Base-by-base conservation (phyloP, 129 eudicot species). In the Lactuca sativa region DNA sequence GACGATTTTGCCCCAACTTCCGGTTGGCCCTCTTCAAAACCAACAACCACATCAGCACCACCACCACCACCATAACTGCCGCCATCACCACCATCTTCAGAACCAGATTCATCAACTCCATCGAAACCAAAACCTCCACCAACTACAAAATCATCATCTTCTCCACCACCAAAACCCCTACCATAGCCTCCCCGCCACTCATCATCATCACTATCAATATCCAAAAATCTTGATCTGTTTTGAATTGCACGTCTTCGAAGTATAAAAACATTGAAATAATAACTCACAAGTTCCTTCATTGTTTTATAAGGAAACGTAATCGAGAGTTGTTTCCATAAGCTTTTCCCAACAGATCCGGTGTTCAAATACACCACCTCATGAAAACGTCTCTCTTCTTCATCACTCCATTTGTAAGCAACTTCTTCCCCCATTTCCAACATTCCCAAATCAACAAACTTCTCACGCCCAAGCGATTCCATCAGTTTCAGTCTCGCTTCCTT, bases 191-290 rank as follows among this genome's bases (percentile, higher is more conserved):
- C 81, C 31, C 70, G 74, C 84, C 88, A 82, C 70, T 88, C 95
- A 51, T 88, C 95, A 66, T 88, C 80, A 59, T 88, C 95, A 70
- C 95, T 88, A 66, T 88, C 95, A 44, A 82, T 73, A 13, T 80
- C 81, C 74, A 80, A 25, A 49, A 48, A 60, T 52, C 58, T 65
- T 37, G 78, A 80, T 36, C 95, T 62, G 38, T 88, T 88, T 55
- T 88, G 95, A 18, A 70, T 69, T 3, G 90, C 88, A 40, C 95
- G 80, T 40, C 78, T 88, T 65, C 82, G 65, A 0, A 88, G 86
- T 54, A 88, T 84, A 38, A 88, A 84, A 37, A 88, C 90, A 14
- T 85, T 85, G 52, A 88, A 88, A 68, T 88, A 88, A 73, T 85
- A 88, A 60, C 90, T 82, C 38, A 85, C 84, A 7, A 85, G 17